phyloP scores from a whole-genome alignment of 352 stramenopile genomes.

The Thalassiosira exigua region DNA sequence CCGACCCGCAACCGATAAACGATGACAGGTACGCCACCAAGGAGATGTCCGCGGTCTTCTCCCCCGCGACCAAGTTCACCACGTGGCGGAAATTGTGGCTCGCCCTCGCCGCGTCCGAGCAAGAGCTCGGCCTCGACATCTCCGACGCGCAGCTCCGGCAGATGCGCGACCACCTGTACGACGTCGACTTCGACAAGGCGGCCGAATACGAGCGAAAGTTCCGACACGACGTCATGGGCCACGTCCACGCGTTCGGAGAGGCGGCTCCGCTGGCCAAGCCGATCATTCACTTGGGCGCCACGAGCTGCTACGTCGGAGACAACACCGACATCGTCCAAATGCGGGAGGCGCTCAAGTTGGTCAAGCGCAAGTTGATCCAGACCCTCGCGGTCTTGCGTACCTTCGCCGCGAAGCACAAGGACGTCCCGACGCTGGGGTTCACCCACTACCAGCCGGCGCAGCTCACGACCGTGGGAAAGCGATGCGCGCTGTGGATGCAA shows the following conservation, averaged over 20 bases:
- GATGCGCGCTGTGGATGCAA: slow-evolving; percentile 97
- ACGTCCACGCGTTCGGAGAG: slow-evolving; percentile 98
- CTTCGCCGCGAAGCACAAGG: slow-evolving; percentile 94
- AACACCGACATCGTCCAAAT: slow-evolving; percentile 99
- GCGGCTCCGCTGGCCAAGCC: slow-evolving; percentile 94
- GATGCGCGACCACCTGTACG: slow-evolving; percentile 94
- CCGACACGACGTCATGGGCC: slow-evolving; percentile 99
- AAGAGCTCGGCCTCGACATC: slow-evolving; percentile 97
- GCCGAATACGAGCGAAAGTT: slow-evolving; percentile 98
- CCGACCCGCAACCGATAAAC: slow-evolving; percentile 15
- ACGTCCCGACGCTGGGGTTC: slow-evolving; percentile 98
- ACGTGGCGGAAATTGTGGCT: slow-evolving; percentile 99
- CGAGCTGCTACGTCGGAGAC: slow-evolving; percentile 98
- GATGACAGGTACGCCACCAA: slow-evolving; percentile 94
- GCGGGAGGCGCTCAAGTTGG: slow-evolving; percentile 93
- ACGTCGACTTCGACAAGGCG: slow-evolving; percentile 98
- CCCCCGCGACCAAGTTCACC: slow-evolving; percentile 98
- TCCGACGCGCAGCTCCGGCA: slow-evolving; percentile 96
- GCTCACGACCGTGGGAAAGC: slow-evolving; percentile 98
- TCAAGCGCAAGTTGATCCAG: slow-evolving; percentile 97
- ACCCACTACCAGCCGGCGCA: slow-evolving; percentile 99
- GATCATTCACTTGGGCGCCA: slow-evolving; percentile 99
- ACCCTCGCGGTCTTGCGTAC: slow-evolving; percentile 93
- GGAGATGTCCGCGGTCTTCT: slow-evolving; percentile 99
- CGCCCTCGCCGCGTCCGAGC: slow-evolving; percentile 94